Base-by-base conservation (phyloP, 176 grass and related monocot species). In the Metroxylon sagu region DNA sequence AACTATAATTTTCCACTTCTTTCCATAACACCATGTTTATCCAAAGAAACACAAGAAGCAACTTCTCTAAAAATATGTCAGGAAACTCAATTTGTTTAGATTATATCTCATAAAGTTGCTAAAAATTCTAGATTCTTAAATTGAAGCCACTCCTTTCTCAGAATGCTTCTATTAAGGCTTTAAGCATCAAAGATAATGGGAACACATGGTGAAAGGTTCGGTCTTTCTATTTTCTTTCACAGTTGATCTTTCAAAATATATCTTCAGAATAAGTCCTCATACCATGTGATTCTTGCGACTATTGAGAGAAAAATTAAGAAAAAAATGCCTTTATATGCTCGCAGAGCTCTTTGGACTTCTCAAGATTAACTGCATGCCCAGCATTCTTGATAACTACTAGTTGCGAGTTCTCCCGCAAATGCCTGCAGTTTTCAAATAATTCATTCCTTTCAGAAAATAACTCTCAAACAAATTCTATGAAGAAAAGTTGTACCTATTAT, bases 351-450 rank as follows among this genome's bases (percentile, higher is more conserved):
- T 55, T 65, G 31, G 81, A 63, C 65, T 98, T 98, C 77, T 98
- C 93, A 50, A 98, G 88, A 50, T 92, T 98, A 50, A 92, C 81
- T n/a, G 87, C 93, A 48, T 98, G 93, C 17, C 93, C 87, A 58
- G 93, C 87, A 50, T 88, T 82, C 23, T 54, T 83, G 66, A 92
- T 83, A 26, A 85, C 77, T 60, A 78, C 79, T 69, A 98, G 57
- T 16, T 81, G 76, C 56, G 84, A 80, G 50, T 76, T 85, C 4
- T 82, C 93, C 14, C 49, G 67, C 8, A 98, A 81, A 88, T 89
- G 87, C 66, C 93, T 98, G 86, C n/a, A 50, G 54, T 72, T 74
- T 84, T 59, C 19, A 54, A 16, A 64, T 39, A 8, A 39, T 39
- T 39, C 7, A 12, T 39, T 39, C 35, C 1, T 39, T 39, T 12